Conservation (phyloP, 257 asterid species). For the Fraxinus anomala region DNA sequence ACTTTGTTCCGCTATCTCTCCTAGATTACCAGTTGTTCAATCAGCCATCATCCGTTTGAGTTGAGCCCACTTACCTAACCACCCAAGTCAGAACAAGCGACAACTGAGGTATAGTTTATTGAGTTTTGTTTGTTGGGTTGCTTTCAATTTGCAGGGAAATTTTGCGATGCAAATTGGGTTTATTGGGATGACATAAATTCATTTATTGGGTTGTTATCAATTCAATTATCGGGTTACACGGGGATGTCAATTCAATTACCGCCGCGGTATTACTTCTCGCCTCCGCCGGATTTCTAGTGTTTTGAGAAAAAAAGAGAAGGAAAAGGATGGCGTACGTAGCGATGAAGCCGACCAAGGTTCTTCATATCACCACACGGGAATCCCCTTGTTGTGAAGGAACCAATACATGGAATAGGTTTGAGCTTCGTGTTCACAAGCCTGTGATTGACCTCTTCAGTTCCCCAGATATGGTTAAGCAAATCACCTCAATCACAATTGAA, state of each 20-base stretch:
- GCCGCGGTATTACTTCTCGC: neutral
- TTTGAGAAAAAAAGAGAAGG: neutral
- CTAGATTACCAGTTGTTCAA: too few relatives aligned
- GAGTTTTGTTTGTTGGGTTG: too few relatives aligned
- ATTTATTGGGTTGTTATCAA: too few relatives aligned
- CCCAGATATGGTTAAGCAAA: slow-evolving; percentile 50
- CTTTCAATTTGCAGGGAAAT: too few relatives aligned
- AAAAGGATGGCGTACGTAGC: slow-evolving; percentile 40
- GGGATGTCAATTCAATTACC: neutral
- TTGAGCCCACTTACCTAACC: too few relatives aligned
- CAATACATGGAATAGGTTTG: slow-evolving; percentile 54
- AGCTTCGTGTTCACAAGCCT: slow-evolving; percentile 56
- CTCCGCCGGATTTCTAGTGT: neutral
- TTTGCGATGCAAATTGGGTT: too few relatives aligned
- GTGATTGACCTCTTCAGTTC: slow-evolving; percentile 58
- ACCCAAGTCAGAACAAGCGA: too few relatives aligned
- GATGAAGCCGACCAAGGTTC: slow-evolving; percentile 40
- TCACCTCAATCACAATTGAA: slow-evolving; percentile 51
- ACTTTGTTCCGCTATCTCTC: too few relatives aligned
- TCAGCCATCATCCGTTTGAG: too few relatives aligned
- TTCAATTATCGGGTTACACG: too few relatives aligned
- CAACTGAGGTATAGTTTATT: neutral
- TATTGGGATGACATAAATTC: too few relatives aligned
- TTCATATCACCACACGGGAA: slow-evolving; percentile 24
- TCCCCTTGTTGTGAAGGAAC: slow-evolving; percentile 29